Conservation (phyloP, 2,329 filamentous ascomycete species). For the Aspergillus fumigatus region DNA sequence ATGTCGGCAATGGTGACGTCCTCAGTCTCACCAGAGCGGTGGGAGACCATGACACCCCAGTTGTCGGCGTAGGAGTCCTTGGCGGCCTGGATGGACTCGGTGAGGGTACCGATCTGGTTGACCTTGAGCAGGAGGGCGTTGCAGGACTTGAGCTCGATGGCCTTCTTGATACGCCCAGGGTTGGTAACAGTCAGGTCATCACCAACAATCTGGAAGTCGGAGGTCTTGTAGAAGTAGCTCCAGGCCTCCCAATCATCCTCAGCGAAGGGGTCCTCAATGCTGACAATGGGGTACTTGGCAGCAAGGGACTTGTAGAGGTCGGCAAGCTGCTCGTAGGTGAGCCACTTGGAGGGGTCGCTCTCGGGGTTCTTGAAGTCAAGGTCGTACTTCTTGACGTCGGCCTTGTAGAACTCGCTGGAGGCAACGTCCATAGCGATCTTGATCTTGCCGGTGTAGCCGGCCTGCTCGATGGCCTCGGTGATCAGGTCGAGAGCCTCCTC, state of each 20-base stretch:
- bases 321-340: slow-evolving; percentile 97
- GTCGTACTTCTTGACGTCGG: slow-evolving; percentile 97
- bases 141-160: slow-evolving; percentile 97
- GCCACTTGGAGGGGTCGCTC: slow-evolving; percentile 92
- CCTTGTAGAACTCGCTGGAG: slow-evolving; percentile 99
- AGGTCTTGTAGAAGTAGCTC: slow-evolving; percentile 99
- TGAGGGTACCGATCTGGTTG: slow-evolving; percentile 99
- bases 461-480: slow-evolving; percentile 85
- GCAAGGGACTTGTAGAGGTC: slow-evolving; percentile 81
- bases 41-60: slow-evolving; percentile 99
- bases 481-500: slow-evolving; percentile 97
- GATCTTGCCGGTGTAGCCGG: slow-evolving; percentile 92
- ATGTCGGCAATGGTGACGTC: slow-evolving; percentile 99
- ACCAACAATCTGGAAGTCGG: slow-evolving; percentile 96
- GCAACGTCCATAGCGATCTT: slow-evolving; percentile 99
- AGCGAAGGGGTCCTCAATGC: slow-evolving; percentile 97
- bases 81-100: slow-evolving; percentile 97
- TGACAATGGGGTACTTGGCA: slow-evolving; percentile 97
- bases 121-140: slow-evolving; percentile 98
- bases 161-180: slow-evolving; percentile 98
- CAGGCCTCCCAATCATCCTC: slow-evolving; percentile 99
- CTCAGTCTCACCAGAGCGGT: slow-evolving; percentile 98
- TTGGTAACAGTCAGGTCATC: slow-evolving; percentile 99
- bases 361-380: slow-evolving; percentile 99
- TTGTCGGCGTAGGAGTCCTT: slow-evolving; percentile 94